A percentile compares a stretch with the other conserved stretches of the same genome.
Conservation (phyloP, 2,329 filamentous ascomycete genomes). For the Ramichloridium luteum region DNA sequence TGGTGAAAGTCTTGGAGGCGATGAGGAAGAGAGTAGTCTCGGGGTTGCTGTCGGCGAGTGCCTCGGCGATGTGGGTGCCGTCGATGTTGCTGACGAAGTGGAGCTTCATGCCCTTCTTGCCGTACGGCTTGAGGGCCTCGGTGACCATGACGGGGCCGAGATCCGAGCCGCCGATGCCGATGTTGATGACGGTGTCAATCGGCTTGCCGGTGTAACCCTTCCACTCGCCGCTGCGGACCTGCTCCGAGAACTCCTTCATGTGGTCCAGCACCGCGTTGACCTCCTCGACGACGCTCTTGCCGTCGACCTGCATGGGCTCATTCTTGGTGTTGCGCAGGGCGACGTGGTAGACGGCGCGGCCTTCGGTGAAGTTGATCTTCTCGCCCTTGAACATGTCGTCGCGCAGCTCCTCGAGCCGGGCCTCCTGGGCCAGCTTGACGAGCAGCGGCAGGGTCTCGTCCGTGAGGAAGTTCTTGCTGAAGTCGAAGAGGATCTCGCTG, state of each 20-base stretch:
- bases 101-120: conserved; percentile 69
- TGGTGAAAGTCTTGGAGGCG: conserved; percentile 98
- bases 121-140: conserved; percentile 92
- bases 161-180: conserved; percentile 96
- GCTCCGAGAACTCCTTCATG: conserved; percentile 97
- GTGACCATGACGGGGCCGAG: conserved; percentile 98
- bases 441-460: conserved; percentile 83
- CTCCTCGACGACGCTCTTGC: conserved; percentile 83
- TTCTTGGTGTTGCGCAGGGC: conserved; percentile 84
- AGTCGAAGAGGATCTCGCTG: conserved; percentile 90
- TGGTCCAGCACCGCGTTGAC: conserved; percentile 86
- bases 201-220: conserved; percentile 96
- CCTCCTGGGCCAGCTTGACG: conserved; percentile 81
- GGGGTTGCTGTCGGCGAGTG: conserved; percentile 74
- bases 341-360: conserved; percentile 89
- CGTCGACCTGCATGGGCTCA: conserved; percentile 72
- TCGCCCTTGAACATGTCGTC: conserved; percentile 97
- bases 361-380: conserved; percentile 98
- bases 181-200: conserved; percentile 90
- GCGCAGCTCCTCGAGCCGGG: conserved; percentile 79
- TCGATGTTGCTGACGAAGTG: conserved; percentile 99
- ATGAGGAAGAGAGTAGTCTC: conserved; percentile 98
- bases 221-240: conserved; percentile 89
- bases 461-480: conserved; percentile 96
- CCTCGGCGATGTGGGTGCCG: conserved; percentile 93